phyloP scores from a whole-genome alignment of 768 basidiomycete species.

The Paxillus involutus region DNA sequence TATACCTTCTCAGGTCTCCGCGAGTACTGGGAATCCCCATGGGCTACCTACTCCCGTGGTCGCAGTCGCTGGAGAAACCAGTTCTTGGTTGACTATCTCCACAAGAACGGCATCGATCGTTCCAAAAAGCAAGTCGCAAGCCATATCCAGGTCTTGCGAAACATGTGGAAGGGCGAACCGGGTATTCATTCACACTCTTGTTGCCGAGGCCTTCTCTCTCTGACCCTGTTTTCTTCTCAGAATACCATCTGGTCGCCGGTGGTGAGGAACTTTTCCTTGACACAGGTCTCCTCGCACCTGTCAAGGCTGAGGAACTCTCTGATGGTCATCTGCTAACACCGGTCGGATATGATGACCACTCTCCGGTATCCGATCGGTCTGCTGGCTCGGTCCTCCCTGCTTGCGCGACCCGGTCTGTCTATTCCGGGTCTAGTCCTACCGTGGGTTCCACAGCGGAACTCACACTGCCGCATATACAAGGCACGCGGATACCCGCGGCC shows the following conservation, averaged over 20 bases:
- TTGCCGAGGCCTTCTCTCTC: slow-evolving; percentile 3
- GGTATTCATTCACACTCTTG: slow-evolving; percentile 39
- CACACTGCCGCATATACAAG: slow-evolving; percentile 21
- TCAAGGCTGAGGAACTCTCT: slow-evolving; percentile 58
- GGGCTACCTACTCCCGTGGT: slow-evolving; percentile 77
- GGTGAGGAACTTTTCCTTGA: slow-evolving; percentile 70
- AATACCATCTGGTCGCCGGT: slow-evolving; percentile 78
- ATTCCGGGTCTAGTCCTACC: slow-evolving; percentile 23
- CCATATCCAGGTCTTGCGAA: slow-evolving; percentile 80
- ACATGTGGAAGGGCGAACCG: slow-evolving; percentile 87
- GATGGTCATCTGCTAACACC: slow-evolving; percentile 43
- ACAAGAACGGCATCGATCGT: slow-evolving; percentile 65
- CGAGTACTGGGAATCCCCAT: slow-evolving; percentile 79
- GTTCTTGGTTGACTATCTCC: slow-evolving; percentile 80
- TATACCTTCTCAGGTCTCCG: slow-evolving; percentile 51
- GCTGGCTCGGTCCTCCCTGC: slow-evolving; percentile 27
- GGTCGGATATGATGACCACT: slow-evolving; percentile 33
- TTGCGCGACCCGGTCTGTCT: slow-evolving; percentile 25
- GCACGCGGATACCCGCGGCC: slow-evolving; percentile 17
- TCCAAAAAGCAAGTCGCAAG: slow-evolving; percentile 90
- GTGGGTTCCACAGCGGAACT: slow-evolving; percentile 24
- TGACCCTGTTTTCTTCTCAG: slow-evolving; percentile 34
- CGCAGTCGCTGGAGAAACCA: slow-evolving; percentile 83
- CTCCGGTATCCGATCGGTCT: slow-evolving; percentile 32
- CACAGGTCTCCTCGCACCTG: slow-evolving; percentile 42